Evolutionary conservation across 371 early-diverging fungal species (phyloP).

Genomic region (Cokeromyces recurvatus): DNA sequence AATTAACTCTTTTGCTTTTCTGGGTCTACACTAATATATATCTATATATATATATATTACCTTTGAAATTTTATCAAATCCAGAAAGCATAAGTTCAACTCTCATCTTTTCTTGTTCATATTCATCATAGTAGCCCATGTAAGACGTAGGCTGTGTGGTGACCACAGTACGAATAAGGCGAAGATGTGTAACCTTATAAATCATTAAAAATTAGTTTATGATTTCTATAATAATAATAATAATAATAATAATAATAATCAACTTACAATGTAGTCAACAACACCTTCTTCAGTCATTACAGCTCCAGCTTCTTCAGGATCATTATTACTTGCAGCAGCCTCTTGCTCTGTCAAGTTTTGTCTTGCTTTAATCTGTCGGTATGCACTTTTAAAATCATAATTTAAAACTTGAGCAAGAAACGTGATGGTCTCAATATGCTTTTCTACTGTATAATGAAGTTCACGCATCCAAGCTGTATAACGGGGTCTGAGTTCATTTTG

Average conservation of each 20-base stretch:
- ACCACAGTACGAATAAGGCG: conserved; percentile 42
- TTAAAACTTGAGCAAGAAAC: conserved; percentile 36
- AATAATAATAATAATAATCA: too few species aligned
- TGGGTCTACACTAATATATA: too few species aligned
- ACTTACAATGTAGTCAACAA: conserved; percentile 46
- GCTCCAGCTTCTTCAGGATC: conserved; percentile 13
- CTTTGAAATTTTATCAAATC: conserved; percentile 46
- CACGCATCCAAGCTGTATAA: conserved; percentile 51
- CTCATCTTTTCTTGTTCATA: conserved; percentile 46
- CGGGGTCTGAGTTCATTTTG: conserved; percentile 24
- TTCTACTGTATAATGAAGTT: conserved; percentile 39
- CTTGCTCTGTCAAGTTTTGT: conserved; percentile 12
- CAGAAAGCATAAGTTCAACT: conserved; percentile 44
- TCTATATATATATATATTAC: conserved; percentile 20
- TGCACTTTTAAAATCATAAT: conserved; percentile 46
- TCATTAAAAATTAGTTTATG: not conserved
- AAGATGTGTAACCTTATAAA: conserved; percentile 34
- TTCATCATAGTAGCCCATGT: conserved; percentile 28
- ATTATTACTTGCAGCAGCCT: too few species aligned
- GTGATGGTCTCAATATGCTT: conserved; percentile 47
- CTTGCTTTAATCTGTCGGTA: conserved; percentile 34
- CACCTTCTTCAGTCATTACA: conserved; percentile 53
- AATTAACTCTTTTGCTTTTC: conserved; percentile 1
- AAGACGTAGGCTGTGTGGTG: conserved; percentile 37
- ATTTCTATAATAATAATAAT: not conserved